These are phyloP conservation scores for Laguncularia racemosa DNA, from an alignment of 345 rosid genomes.

Conservation along the genomic window DNA sequence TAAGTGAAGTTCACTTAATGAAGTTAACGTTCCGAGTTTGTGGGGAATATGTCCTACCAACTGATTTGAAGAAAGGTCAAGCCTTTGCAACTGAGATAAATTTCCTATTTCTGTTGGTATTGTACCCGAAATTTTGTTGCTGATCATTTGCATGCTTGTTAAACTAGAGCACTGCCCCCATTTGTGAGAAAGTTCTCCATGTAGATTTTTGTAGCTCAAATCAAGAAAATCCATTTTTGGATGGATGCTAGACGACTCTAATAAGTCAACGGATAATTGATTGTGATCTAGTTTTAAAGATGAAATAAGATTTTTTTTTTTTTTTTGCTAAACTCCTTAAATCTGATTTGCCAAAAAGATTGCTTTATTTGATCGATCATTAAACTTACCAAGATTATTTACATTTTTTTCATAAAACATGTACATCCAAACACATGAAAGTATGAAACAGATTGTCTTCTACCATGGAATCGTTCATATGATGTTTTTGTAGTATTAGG, in stretches of 20 bases:
- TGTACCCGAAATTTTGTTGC: slow-evolving; percentile 7
- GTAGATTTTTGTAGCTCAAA: slow-evolving; percentile 6
- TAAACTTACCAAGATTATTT: no score
- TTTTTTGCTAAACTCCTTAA: no score
- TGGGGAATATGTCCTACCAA: slow-evolving; percentile 1
- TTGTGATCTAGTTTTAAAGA: slow-evolving; percentile 8
- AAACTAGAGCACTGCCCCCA: neutral
- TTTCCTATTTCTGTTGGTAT: slow-evolving; percentile 10
- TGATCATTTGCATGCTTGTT: slow-evolving; percentile 6
- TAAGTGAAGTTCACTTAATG: slow-evolving; percentile 1
- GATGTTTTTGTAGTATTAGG: no score
- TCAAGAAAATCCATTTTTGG: slow-evolving; percentile 9
- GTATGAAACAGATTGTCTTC: no score
- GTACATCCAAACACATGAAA: no score
- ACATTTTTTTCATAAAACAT: no score
- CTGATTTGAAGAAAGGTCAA: slow-evolving; percentile 9
- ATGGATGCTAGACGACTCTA: slow-evolving; percentile 3
- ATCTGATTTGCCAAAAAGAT: no score
- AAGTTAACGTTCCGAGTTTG: neutral
- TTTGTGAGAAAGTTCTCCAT: neutral
- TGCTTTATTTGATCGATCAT: no score
- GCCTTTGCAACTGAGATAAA: neutral
- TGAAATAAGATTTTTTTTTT: no score
- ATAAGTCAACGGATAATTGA: neutral
- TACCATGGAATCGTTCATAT: no score